These are phyloP conservation scores for Actinomortierella ambigua DNA, from an alignment of 371 early-diverging fungal species.

Conservation along the genomic window DNA sequence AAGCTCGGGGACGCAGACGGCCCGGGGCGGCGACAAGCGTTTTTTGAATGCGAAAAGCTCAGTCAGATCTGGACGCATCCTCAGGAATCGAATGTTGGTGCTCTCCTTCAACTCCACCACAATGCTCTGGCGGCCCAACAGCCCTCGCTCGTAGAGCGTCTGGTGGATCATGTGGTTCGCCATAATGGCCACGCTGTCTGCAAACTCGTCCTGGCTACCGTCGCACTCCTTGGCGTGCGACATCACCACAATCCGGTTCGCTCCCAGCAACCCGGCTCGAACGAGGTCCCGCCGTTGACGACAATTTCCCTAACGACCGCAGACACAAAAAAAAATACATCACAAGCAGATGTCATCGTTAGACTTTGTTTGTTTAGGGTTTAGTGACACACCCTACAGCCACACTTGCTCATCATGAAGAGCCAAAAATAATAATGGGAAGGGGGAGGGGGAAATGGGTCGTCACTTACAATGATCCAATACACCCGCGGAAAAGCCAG, in stretches of 20 bases:
- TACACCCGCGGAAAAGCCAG: slow-evolving; percentile 58
- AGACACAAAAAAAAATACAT: slow-evolving; percentile 2
- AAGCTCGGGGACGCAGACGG: no score
- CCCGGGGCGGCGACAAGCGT: no score
- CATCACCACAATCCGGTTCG: slow-evolving; percentile 66
- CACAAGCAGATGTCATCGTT: no score
- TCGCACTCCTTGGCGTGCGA: slow-evolving; percentile 32
- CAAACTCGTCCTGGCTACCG: slow-evolving; percentile 38
- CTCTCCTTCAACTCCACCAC: slow-evolving; percentile 47
- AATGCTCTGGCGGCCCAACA: slow-evolving; percentile 26
- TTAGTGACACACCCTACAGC: no score
- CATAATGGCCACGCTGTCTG: slow-evolving; percentile 42
- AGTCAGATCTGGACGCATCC: slow-evolving; percentile 17
- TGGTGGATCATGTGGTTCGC: slow-evolving; percentile 38
- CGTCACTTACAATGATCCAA: slow-evolving; percentile 56
- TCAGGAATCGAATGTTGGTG: slow-evolving; percentile 55
- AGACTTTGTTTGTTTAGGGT: no score
- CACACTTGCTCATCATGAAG: no score
- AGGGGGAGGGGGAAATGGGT: no score
- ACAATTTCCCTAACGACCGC: slow-evolving; percentile 52
- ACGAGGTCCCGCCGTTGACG: slow-evolving; percentile 62
- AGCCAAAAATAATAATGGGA: not conserved
- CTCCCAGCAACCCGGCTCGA: slow-evolving; percentile 58
- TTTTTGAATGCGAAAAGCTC: no score
- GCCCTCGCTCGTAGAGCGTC: slow-evolving; percentile 24